A percentile compares a stretch with the other conserved stretches of the same genome.
Conservation (phyloP, 2,329 filamentous ascomycete genomes). For the Fusarium mexicanum region DNA sequence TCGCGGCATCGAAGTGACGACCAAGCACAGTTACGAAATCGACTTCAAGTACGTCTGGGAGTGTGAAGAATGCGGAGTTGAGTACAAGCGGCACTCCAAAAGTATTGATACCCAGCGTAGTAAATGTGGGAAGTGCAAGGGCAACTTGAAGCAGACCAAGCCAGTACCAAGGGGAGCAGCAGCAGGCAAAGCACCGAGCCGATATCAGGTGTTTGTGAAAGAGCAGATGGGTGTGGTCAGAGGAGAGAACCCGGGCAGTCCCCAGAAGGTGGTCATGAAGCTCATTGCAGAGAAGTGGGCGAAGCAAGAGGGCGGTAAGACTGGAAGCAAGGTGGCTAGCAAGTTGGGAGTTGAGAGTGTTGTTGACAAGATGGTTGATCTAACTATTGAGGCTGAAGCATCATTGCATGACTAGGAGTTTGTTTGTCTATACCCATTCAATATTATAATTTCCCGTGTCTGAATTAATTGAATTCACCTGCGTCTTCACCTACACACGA, state of each 20-base stretch:
- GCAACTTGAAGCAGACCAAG: slow-evolving; percentile 77
- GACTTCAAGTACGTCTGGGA: slow-evolving; percentile 93
- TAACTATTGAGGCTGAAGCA: slow-evolving; percentile 39
- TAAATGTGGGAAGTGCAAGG: slow-evolving; percentile 81
- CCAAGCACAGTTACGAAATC: slow-evolving; percentile 89
- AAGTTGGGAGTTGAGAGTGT: slow-evolving; percentile 34
- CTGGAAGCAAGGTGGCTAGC: slow-evolving; percentile 9
- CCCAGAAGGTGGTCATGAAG: slow-evolving; percentile 76
- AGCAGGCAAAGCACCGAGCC: slow-evolving; percentile 44
- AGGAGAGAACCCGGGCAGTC: slow-evolving; percentile 63
- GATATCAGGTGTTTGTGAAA: slow-evolving; percentile 68
- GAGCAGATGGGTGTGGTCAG: slow-evolving; percentile 72
- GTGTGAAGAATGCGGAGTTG: slow-evolving; percentile 73
- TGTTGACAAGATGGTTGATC: slow-evolving; percentile 38
- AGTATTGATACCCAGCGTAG: slow-evolving; percentile 79
- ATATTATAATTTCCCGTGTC: not conserved
- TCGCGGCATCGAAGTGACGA: slow-evolving; percentile 80
- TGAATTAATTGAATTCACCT: not conserved
- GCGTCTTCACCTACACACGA: not conserved
- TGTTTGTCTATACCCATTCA: slow-evolving; percentile 10
- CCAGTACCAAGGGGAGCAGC: slow-evolving; percentile 66
- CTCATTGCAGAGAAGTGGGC: slow-evolving; percentile 72
- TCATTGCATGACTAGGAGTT: slow-evolving; percentile 10
- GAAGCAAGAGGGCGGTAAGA: slow-evolving; percentile 54
- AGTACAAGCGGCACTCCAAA: slow-evolving; percentile 86